Evolutionary conservation across 176 grass and related monocot genomes (phyloP).

Genomic region (Avena eriantha): DNA sequence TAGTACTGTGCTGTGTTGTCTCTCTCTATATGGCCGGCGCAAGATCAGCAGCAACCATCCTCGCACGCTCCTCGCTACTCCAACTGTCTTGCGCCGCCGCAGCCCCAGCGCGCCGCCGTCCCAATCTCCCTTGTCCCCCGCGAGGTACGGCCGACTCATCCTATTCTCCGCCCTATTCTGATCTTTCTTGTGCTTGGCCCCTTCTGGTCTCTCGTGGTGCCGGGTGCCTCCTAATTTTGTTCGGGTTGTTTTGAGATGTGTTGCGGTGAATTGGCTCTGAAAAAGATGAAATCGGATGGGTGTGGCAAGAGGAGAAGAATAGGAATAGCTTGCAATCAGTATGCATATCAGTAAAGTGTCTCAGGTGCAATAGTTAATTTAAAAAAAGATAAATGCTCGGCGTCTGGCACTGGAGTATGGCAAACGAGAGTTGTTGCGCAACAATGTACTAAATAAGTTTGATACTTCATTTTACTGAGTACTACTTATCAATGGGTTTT

Average conservation of each 20-base stretch:
- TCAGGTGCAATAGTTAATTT: not conserved
- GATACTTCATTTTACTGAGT: not conserved
- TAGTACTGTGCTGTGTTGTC: not conserved
- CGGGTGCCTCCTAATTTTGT: not conserved
- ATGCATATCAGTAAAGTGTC: not conserved
- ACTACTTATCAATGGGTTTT: not conserved
- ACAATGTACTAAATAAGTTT: not conserved
- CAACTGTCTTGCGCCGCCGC: constrained; percentile 6
- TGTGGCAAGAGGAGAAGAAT: not conserved
- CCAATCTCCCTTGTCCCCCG: not conserved
- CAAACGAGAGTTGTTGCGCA: not conserved
- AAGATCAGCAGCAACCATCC: constrained; percentile 10
- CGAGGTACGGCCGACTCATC: constrained; percentile 19
- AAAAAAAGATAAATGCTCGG: not conserved
- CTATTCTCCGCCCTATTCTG: not conserved
- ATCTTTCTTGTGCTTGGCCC: not conserved
- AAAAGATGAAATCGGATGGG: not conserved
- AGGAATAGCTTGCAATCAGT: not conserved
- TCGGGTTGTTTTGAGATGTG: not conserved
- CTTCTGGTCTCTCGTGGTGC: not conserved
- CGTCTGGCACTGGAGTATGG: not conserved
- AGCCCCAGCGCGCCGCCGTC: not conserved
- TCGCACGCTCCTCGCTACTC: constrained; percentile 11
- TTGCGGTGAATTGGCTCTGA: not conserved
- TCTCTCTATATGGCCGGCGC: not conserved